A percentile compares a stretch with the other conserved stretches of the same genome.
These are phyloP conservation scores for Ogataea nitratoaversa DNA, from an alignment of 805 yeast genomes.

Conservation along the genomic window DNA sequence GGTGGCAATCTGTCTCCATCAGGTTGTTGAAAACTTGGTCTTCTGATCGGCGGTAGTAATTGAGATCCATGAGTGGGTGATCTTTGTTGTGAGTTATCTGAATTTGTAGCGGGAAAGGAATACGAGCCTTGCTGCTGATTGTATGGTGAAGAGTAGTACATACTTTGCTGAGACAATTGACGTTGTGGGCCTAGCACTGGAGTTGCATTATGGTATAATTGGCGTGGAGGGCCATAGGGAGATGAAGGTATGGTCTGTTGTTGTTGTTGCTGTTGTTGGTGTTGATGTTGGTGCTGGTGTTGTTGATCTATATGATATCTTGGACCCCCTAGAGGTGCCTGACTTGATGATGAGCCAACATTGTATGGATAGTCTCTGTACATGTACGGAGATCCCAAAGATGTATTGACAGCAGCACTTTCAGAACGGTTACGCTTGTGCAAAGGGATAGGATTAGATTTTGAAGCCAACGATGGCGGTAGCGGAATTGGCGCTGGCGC, in stretches of 20 bases:
- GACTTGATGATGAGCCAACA: conserved; percentile 5
- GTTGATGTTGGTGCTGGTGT: conserved; percentile 5
- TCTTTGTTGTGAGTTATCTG: neutral
- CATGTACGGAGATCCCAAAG: conserved; percentile 21
- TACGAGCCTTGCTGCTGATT: neutral
- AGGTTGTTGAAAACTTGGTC: conserved; percentile 4
- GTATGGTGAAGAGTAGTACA: neutral
- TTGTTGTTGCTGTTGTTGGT: conserved; percentile 5
- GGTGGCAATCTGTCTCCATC: conserved; percentile 4
- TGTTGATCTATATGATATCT: neutral
- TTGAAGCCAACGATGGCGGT: conserved; percentile 13
- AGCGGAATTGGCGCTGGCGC: conserved; percentile 2
- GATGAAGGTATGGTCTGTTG: conserved; percentile 9
- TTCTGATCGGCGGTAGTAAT: conserved; percentile 11
- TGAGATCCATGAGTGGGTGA: neutral
- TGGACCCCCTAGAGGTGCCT: too few relatives aligned
- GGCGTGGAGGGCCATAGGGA: conserved; percentile 11
- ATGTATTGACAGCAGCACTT: conserved; percentile 5
- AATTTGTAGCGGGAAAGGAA: neutral
- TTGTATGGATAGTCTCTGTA: conserved; percentile 16
- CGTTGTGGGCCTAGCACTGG: neutral
- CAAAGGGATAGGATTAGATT: conserved; percentile 4
- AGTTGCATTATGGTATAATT: conserved; percentile 9
- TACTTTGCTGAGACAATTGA: conserved; percentile 1
- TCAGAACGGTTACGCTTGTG: conserved; percentile 20